Evolutionary conservation across 805 yeast species (phyloP).

Genomic region (Candida multigemmis): DNA sequence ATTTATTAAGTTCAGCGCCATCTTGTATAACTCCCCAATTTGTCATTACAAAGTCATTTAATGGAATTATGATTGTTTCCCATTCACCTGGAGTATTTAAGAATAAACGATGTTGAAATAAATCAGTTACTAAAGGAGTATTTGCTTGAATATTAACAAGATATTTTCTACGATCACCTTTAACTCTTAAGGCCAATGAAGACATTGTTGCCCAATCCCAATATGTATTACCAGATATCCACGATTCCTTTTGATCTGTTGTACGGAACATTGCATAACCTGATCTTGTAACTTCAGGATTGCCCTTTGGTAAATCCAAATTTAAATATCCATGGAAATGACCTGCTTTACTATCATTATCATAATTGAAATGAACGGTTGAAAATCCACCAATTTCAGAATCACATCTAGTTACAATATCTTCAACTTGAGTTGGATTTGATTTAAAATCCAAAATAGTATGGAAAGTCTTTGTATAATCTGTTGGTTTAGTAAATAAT

Average conservation of each 20-base stretch:
- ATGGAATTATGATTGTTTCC: slow-evolving; percentile 76
- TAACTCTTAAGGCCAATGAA: slow-evolving; percentile 60
- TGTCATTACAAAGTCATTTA: slow-evolving; percentile 73
- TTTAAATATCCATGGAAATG: slow-evolving; percentile 52
- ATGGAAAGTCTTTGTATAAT: slow-evolving; percentile 17
- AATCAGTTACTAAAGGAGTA: slow-evolving; percentile 66
- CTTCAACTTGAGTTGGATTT: slow-evolving; percentile 37
- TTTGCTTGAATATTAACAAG: slow-evolving; percentile 77
- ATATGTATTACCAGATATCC: slow-evolving; percentile 39
- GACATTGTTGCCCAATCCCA: slow-evolving; percentile 67
- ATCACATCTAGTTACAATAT: slow-evolving; percentile 57
- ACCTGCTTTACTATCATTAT: slow-evolving; percentile 21
- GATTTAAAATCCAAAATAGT: slow-evolving; percentile 51
- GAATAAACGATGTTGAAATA: slow-evolving; percentile 76
- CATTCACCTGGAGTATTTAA: slow-evolving; percentile 64
- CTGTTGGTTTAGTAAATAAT: slow-evolving; percentile 21
- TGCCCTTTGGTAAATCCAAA: slow-evolving; percentile 53
- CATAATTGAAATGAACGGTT: slow-evolving; percentile 44
- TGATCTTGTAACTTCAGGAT: slow-evolving; percentile 54
- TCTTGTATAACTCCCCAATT: slow-evolving; percentile 62
- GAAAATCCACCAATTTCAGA: slow-evolving; percentile 74
- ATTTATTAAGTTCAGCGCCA: slow-evolving; percentile 48
- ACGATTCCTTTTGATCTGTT: slow-evolving; percentile 44
- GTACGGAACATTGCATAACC: slow-evolving; percentile 88
- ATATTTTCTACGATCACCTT: slow-evolving; percentile 66